Evolutionary conservation across 1,284 basidiomycete genomes (phyloP), one percentile per base, ranked within the genome.

Genomic region (Peniophora sp.): DNA sequence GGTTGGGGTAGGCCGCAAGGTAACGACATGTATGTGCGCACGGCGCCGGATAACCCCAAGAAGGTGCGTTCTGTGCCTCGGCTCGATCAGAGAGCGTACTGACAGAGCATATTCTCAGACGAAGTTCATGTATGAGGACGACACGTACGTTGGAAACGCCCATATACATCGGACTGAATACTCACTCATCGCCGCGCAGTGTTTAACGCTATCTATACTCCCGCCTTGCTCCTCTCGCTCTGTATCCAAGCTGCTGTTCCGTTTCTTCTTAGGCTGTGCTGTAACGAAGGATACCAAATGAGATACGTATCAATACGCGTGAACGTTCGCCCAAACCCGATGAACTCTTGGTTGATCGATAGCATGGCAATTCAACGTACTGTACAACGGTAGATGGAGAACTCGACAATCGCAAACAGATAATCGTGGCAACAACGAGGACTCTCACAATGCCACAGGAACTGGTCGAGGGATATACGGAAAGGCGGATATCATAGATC

Each of bases 1-100:
- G 24, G 52, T 22, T 53, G 53, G 48, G 34, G 32, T 57, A 89
- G 86, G 42, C 88, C 88, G 2, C 69, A 75, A 52, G 88, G 88
- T 59, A 90, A 92, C 62, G 88, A 90, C 61, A 74, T 84, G 51
- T 92, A 91, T 58, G 83, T 92, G 34, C 69, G 72, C 46, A 76
- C 73, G 51, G 89, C 88, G n/a, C 89, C 88, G 3, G 81, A 87
- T 44, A 88, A 89, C 65, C 88, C 89, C n/a, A 90, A 90, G 79
- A 88, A 89, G 78, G 87, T 85, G 50, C 20, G 74, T 58, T 47
- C 18, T 37, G 47, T 51, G 41, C 22, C 24, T 41, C 32, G 37
- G 52, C n/a, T n/a, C n/a, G n/a, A n/a, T n/a, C n/a, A n/a, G n/a
- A n/a, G n/a, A n/a, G 27, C 27, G 12, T 6, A 32, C 27, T 61